These are phyloP conservation scores for Kalmusia sp. DNA, from an alignment of 2,329 filamentous ascomycete species.

Conservation along the genomic window DNA sequence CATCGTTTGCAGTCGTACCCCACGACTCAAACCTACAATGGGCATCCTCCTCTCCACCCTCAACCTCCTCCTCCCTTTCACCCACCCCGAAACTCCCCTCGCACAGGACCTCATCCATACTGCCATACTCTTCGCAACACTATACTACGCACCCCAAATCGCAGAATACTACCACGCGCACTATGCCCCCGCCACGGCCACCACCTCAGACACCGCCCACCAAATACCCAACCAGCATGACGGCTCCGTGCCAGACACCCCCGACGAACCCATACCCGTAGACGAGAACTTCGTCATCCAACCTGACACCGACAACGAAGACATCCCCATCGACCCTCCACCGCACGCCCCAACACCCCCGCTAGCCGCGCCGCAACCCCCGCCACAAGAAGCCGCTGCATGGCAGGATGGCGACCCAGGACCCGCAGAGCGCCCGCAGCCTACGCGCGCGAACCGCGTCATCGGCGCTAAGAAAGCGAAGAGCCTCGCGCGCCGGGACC, in stretches of 20 bases:
- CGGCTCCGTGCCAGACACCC: background rate
- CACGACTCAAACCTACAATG: slow-evolving; percentile 25
- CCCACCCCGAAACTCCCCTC: slow-evolving; percentile 54
- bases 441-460: slow-evolving; percentile 37
- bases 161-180: slow-evolving; percentile 47
- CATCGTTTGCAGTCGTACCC: background rate
- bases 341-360: slow-evolving; percentile 39
- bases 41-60: slow-evolving; percentile 42
- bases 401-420: slow-evolving; percentile 29
- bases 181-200: slow-evolving; percentile 11
- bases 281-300: slow-evolving; percentile 35
- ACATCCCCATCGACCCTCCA: slow-evolving; percentile 19
- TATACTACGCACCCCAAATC: slow-evolving; percentile 57
- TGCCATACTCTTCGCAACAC: slow-evolving; percentile 49
- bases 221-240: background rate
- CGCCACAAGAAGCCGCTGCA: slow-evolving; percentile 10
- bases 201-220: slow-evolving; percentile 9
- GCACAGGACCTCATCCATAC: slow-evolving; percentile 57
- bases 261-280: slow-evolving; percentile 25
- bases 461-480: slow-evolving; percentile 60
- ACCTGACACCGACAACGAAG: slow-evolving; percentile 27
- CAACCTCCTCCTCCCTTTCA: slow-evolving; percentile 57
- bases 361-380: slow-evolving; percentile 12
- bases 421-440: slow-evolving; percentile 38
- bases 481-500: slow-evolving; percentile 54